These are phyloP conservation scores for Cytospora leucostoma DNA, from an alignment of 2,329 filamentous ascomycete species.

Conservation along the genomic window DNA sequence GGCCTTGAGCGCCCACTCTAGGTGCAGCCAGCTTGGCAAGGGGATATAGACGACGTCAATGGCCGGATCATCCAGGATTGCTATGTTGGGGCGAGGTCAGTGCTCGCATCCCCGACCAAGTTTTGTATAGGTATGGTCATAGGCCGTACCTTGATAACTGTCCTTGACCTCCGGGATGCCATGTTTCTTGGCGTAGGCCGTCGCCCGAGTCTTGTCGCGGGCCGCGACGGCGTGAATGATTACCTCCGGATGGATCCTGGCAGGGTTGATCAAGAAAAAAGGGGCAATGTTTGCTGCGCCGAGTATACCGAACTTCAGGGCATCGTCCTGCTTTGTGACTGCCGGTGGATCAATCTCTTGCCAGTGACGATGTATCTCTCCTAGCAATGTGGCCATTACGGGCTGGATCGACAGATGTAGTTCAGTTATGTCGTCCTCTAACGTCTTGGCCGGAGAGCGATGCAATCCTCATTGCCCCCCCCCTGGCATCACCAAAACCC, in stretches of 20 bases:
- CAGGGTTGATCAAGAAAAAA: slow-evolving; percentile 48
- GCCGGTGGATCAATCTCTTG: slow-evolving; percentile 19
- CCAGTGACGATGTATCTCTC: slow-evolving; percentile 29
- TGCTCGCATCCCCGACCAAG: background rate
- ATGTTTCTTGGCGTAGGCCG: slow-evolving; percentile 52
- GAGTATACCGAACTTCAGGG: slow-evolving; percentile 44
- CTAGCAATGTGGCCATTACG: slow-evolving; percentile 24
- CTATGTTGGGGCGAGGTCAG: slow-evolving; percentile 30
- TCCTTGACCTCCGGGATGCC: slow-evolving; percentile 51
- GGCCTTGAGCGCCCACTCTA: slow-evolving; percentile 51
- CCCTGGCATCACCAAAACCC: too few relatives aligned
- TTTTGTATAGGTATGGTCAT: background rate
- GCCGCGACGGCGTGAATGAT: slow-evolving; percentile 55
- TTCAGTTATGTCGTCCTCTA: too few relatives aligned
- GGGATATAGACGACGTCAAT: slow-evolving; percentile 55
- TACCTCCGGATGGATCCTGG: slow-evolving; percentile 55
- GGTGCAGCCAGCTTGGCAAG: slow-evolving; percentile 46
- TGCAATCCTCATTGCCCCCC: too few relatives aligned
- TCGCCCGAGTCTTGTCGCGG: slow-evolving; percentile 48
- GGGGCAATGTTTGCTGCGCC: slow-evolving; percentile 45
- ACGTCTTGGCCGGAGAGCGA: too few relatives aligned
- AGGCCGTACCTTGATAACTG: slow-evolving; percentile 48
- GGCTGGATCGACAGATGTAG: slow-evolving; percentile 34
- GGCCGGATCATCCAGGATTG: slow-evolving; percentile 42
- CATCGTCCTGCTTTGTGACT: slow-evolving; percentile 28